A percentile compares a stretch with the other conserved stretches of the same genome.
phyloP scores from a whole-genome alignment of 2,329 filamentous ascomycete genomes.

The Basipetospora chlamydospora region DNA sequence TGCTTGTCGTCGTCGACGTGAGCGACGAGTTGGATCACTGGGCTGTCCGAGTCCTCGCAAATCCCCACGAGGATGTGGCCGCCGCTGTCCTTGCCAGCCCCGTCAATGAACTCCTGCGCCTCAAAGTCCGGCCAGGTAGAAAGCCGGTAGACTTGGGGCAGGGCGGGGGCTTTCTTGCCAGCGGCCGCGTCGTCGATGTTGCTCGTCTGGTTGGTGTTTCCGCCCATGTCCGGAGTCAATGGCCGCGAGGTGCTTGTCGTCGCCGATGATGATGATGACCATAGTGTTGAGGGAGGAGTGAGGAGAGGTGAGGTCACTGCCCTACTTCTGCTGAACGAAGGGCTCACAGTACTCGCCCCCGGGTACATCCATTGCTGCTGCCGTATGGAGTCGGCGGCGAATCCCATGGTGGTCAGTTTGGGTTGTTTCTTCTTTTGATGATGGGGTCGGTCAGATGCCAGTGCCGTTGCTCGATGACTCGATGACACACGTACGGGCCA shows the following conservation, averaged over 20 bases:
- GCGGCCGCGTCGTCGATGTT: not conserved
- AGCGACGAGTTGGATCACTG: too few species aligned
- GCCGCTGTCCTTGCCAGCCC: not conserved
- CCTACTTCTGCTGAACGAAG: not conserved
- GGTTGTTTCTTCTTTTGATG: too few species aligned
- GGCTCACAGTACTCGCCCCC: not conserved
- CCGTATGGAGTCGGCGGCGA: conserved; percentile 3
- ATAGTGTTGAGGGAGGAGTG: not conserved
- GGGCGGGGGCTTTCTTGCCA: conserved; percentile 1
- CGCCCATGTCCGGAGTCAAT: conserved; percentile 3
- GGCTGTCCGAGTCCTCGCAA: too few species aligned
- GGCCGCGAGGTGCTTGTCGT: conserved; percentile 2
- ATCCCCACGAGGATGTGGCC: too few species aligned
- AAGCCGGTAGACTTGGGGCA: conserved; percentile 4
- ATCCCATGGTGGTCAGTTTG: too few species aligned
- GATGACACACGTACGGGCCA: too few species aligned
- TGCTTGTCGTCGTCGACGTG: not conserved
- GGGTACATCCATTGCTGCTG: conserved; percentile 5
- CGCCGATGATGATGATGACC: conserved; percentile 1
- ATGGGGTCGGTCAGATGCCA: too few species aligned
- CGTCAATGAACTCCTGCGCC: not conserved
- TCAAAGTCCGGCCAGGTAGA: conserved; percentile 3
- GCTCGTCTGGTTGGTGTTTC: not conserved
- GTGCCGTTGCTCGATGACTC: too few species aligned
- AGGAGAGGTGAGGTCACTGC: conserved; percentile 2